Percentiles rank a stretch among this genome's conserved stretches.
These are phyloP conservation scores for Sporothrix inflata DNA, from an alignment of 2,329 filamentous ascomycete species.

Conservation along the genomic window DNA sequence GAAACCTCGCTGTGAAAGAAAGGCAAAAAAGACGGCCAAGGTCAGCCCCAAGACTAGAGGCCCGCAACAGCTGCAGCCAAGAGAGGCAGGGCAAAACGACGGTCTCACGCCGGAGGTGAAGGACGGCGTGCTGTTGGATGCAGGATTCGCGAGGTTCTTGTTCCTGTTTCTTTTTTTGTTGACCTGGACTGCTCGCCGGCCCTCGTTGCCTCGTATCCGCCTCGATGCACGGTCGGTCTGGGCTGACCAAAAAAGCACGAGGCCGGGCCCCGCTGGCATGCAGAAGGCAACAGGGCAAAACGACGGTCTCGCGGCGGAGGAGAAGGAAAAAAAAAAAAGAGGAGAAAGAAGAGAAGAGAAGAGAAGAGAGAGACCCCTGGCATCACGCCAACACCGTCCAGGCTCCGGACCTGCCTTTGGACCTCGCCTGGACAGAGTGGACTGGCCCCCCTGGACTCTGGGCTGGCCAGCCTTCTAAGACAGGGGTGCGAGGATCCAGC, in stretches of 20 bases:
- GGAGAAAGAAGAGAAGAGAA: neutral
- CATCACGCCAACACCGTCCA: conserved; percentile 5
- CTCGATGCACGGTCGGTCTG: conserved; percentile 1
- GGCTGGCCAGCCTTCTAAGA: conserved; percentile 8
- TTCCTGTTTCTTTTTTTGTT: neutral
- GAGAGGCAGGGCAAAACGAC: neutral
- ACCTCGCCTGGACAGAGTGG: neutral
- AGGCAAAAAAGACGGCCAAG: neutral
- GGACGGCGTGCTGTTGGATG: neutral
- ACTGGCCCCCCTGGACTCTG: neutral
- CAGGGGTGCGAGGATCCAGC: conserved; percentile 3
- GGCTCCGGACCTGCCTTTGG: neutral
- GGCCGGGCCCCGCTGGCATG: conserved; percentile 14
- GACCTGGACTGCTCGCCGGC: neutral
- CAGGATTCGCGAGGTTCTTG: neutral
- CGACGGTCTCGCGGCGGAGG: neutral
- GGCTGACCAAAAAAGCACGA: conserved; percentile 1
- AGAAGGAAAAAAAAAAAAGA: neutral
- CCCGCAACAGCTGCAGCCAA: conserved; percentile 8
- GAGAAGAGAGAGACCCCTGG: neutral
- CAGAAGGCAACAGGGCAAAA: conserved; percentile 18
- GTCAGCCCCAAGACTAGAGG: neutral
- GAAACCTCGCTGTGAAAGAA: neutral
- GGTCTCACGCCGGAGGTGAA: too few species aligned
- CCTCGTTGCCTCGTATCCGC: neutral